phyloP scores from a whole-genome alignment of 495 filamentous ascomycete species.

The Hypoxylon intermedium region DNA sequence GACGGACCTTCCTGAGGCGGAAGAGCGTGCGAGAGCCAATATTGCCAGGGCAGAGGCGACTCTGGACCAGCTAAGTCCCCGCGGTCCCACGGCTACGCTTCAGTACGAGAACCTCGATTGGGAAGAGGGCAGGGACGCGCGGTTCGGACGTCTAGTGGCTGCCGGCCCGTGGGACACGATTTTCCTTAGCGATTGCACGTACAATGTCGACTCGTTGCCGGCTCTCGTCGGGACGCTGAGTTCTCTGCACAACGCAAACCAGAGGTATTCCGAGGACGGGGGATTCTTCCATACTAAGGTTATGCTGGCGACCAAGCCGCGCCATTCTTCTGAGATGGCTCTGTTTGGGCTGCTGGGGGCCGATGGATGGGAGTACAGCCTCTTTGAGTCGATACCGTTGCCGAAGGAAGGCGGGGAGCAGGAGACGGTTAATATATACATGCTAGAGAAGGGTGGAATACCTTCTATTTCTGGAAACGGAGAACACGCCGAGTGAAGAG shows the following conservation, averaged over 20 bases:
- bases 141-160: slow-evolving; percentile 46
- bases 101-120: slow-evolving; percentile 77
- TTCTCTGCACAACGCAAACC: slow-evolving; percentile 58
- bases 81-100: slow-evolving; percentile 43
- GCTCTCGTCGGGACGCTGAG: slow-evolving; percentile 74
- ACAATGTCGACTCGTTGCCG: slow-evolving; percentile 84
- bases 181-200: slow-evolving; percentile 90
- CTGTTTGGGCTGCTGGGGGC: slow-evolving; percentile 80
- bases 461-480: no score
- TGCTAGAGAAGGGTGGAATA: slow-evolving; percentile 52
- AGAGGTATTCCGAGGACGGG: no score
- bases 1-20: slow-evolving; percentile 83
- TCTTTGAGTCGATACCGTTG: slow-evolving; percentile 59
- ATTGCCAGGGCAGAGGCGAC: slow-evolving; percentile 42
- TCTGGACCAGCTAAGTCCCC: slow-evolving; percentile 16
- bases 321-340: slow-evolving; percentile 80
- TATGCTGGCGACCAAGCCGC: slow-evolving; percentile 79
- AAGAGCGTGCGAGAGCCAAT: slow-evolving; percentile 56
- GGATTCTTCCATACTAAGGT: no score
- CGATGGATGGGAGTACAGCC: slow-evolving; percentile 59
- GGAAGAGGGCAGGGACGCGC: slow-evolving; percentile 54
- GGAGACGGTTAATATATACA: slow-evolving; percentile 68
- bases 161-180: slow-evolving; percentile 70
- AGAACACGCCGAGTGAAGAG: no score
- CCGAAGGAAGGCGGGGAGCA: slow-evolving; percentile 64